Base-by-base conservation (phyloP, 2,329 filamentous ascomycete genomes). In the Tothia fuscella region DNA sequence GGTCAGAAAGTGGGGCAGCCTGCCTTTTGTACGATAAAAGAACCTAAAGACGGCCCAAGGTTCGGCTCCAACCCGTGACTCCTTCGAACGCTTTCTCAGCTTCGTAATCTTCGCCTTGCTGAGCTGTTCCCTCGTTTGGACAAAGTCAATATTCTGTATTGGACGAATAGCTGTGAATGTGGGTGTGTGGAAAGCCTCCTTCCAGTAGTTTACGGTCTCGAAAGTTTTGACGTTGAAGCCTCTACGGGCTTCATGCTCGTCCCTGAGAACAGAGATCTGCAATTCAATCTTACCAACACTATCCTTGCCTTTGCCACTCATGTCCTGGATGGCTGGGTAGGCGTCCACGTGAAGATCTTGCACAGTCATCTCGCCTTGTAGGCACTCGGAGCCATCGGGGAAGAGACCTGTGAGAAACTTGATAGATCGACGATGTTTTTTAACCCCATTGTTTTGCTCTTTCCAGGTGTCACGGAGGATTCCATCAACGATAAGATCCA, bases 11-110 rank as follows among this genome's bases (percentile, higher is more conserved):
- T n/a, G n/a, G n/a, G n/a, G n/a, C n/a, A n/a, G n/a, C n/a, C n/a
- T n/a, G n/a, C n/a, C n/a, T 36, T 52, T 41, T 26, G 42, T 54
- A 6, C 64, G 56, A 46, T 65, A 66, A 47, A 63, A 59, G 46
- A 65, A 66, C 14, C 60, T 53, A 37, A 65, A 59, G 9, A 58
- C 56, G 1, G 54, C 58, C 60, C 61, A 64, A 5, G 61, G 55
- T 34, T 54, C 49, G 13, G 42, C 46, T 1, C 62, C 62, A 17
- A 56, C 57, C 2, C 59, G 54, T 25, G 45, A 47, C 6, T 32
- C 14, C 6, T 14, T 20, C 4, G 42, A 21, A 6, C 51, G 34
- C 26, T 48, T 52, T 26, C 44, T 49, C 16, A 46, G 38, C 6
- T 42, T 43, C 9, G 39, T 34, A 31, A 31, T 41, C 1, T 17